Evolutionary conservation across 441 rosid genomes (phyloP).

Genomic region (Adansonia madagascariensis): DNA sequence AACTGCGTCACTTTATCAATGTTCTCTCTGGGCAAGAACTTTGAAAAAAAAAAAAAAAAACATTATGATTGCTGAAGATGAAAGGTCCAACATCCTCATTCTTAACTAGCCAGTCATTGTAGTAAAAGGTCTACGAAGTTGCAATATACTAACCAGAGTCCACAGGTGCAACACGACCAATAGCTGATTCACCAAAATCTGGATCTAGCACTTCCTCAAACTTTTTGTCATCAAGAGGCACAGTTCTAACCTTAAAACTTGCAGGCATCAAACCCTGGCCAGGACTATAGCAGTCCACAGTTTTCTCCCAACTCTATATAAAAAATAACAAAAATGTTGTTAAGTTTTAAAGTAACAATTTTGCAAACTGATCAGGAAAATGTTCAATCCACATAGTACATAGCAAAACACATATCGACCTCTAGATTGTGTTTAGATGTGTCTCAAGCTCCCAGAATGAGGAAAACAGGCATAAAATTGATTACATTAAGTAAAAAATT

Average conservation of each 20-base stretch:
- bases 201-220: constrained; percentile 89
- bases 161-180: constrained; percentile 97
- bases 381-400: not conserved
- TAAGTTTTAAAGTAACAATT: constrained; percentile 6
- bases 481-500: not conserved
- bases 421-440: not conserved
- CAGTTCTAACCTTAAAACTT: constrained; percentile 88
- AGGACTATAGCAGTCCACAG: constrained; percentile 95
- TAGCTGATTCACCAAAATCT: constrained; percentile 96
- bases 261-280: constrained; percentile 99
- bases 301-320: constrained; percentile 76
- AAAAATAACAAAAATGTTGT: not conserved
- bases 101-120: not conserved
- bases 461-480: not conserved
- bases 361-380: not conserved
- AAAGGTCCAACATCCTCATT: constrained; percentile 27
- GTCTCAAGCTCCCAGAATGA: constrained; percentile 12
- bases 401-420: not conserved
- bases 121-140: constrained; percentile 13
- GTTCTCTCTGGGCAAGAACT: constrained; percentile 26
- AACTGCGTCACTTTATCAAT: constrained; percentile 32
- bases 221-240: constrained; percentile 70
- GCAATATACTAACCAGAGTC: constrained; percentile 75
- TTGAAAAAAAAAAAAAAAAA: constrained; percentile 29
- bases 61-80: not conserved